Base-by-base conservation (phyloP, 2,329 filamentous ascomycete species). In the Aspergillus transmontanensis region DNA sequence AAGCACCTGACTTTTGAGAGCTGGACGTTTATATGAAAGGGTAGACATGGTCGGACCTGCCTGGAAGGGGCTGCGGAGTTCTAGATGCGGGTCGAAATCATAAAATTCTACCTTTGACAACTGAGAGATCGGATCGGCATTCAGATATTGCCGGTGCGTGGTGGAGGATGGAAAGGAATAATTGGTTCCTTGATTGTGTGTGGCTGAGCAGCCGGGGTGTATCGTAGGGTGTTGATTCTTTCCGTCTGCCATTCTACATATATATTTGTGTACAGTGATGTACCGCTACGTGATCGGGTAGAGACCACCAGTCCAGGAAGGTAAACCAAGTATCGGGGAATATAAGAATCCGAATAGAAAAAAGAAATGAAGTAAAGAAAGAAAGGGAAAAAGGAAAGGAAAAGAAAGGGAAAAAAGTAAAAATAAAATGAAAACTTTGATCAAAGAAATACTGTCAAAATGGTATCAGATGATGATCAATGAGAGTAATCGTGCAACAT, bases 401-500 rank as follows among this genome's bases (percentile, higher is more conserved):
- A 26, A 19, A 2, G 5, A 6, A 26, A 2, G 23, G 23, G 2
- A 26, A 26, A 36, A 54, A 36, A 5, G 12, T 1, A 28, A 28
- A 28, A 28, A 28, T 28, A 28, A 28, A 28, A 28, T 28, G 26
- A 28, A 55, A 55, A 54, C n/a, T 30, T 23, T 36, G 51, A 39
- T 55, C 51, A 55, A 55, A 55, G 51, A 55, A 55, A 55, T 55
- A n/a, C 16, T 54, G 51, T 32, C n/a, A 19, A 19, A 6, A 36
- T n/a, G 1, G 30, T 39, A 55, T 55, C 51, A 55, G 51, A 55
- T 55, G 51, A 55, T 19, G 32, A n/a, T 55, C 51, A 26, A 39
- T 26, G 32, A 55, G 51, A 28, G 34, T 55, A 55, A 39, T 39
- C 30, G 32, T 51, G 57, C 57, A 50, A 50, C 57, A 58, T 51